These are phyloP conservation scores for Akanthomyces lecanii DNA, from an alignment of 2,329 filamentous ascomycete species.

Conservation along the genomic window DNA sequence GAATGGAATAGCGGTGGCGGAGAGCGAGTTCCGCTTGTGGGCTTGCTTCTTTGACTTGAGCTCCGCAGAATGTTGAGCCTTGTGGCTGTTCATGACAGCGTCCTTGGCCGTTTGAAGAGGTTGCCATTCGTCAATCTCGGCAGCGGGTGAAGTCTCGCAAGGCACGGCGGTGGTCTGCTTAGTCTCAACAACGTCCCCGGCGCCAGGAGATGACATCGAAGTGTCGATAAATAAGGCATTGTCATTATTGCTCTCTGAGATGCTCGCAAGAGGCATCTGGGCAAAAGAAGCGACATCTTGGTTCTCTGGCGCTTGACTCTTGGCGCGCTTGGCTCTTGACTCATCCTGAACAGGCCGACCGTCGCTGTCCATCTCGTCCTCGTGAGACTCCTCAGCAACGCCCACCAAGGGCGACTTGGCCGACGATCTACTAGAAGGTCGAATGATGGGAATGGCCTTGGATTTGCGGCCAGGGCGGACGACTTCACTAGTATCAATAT, in stretches of 20 bases:
- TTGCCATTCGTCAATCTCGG: conserved; percentile 1
- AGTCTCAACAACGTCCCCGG: conserved; percentile 51
- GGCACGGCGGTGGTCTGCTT: conserved; percentile 49
- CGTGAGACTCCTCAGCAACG: conserved; percentile 24
- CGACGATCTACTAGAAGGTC: conserved; percentile 52
- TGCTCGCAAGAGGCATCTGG: conserved; percentile 19
- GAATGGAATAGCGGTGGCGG: conserved; percentile 68
- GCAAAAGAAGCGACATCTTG: conserved; percentile 76
- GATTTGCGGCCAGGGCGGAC: conserved; percentile 65
- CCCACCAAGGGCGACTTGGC: conserved; percentile 28
- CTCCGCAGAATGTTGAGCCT: conserved; percentile 14
- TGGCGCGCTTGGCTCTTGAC: conserved; percentile 70
- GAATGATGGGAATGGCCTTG: conserved; percentile 79
- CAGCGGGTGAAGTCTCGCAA: conserved; percentile 47
- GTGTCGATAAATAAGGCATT: conserved; percentile 41
- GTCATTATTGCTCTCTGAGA: conserved; percentile 37
- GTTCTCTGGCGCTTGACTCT: conserved; percentile 59
- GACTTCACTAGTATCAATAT: conserved; percentile 57
- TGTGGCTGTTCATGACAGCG: conserved; percentile 37
- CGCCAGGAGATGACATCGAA: conserved; percentile 50
- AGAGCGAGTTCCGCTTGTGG: conserved; percentile 47
- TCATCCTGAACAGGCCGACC: conserved; percentile 61
- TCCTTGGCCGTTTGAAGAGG: conserved; percentile 25
- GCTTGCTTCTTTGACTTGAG: conserved; percentile 2
- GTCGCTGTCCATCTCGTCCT: conserved; percentile 45